These are phyloP conservation scores for Ceratobasidium sp. DNA, from an alignment of 1,284 basidiomycete species.

Conservation along the genomic window DNA sequence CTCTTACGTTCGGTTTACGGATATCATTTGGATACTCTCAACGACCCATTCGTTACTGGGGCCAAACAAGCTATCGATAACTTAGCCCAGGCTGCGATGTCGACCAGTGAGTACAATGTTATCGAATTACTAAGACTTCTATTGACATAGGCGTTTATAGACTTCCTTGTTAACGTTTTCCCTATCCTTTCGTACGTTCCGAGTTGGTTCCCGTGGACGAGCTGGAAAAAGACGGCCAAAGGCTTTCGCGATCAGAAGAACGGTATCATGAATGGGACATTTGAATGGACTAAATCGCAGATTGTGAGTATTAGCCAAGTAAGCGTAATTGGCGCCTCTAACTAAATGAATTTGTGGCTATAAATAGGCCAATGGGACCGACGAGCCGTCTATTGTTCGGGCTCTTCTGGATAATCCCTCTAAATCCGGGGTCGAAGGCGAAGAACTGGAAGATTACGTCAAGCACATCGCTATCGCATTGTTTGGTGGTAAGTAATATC, in stretches of 20 bases:
- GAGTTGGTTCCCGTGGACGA: slow-evolving; percentile 24
- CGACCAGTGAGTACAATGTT: slow-evolving; percentile 9
- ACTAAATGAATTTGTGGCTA: not conserved
- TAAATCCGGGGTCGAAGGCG: not conserved
- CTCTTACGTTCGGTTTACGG: slow-evolving; percentile 30
- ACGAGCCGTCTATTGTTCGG: slow-evolving; percentile 32
- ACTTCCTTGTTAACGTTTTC: slow-evolving; percentile 40
- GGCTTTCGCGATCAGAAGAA: slow-evolving; percentile 26
- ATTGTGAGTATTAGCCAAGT: slow-evolving; percentile 3
- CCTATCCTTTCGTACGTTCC: slow-evolving; percentile 23
- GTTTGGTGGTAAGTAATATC: slow-evolving; percentile 26
- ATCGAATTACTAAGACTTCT: not conserved
- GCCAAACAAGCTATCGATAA: slow-evolving; percentile 28
- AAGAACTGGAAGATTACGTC: slow-evolving; percentile 23
- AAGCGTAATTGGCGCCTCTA: not conserved
- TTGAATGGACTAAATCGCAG: slow-evolving; percentile 33
- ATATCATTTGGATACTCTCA: slow-evolving; percentile 10
- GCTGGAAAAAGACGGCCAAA: slow-evolving; percentile 36
- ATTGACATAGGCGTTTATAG: not conserved
- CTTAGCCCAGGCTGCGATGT: slow-evolving; percentile 16
- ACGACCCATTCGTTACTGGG: slow-evolving; percentile 25
- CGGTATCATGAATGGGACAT: slow-evolving; percentile 20
- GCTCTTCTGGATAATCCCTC: not conserved
- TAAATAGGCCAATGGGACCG: slow-evolving; percentile 7
- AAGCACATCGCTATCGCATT: slow-evolving; percentile 40